Base-by-base conservation (phyloP, 1,284 basidiomycete species). In the Ustilago bromivora region DNA sequence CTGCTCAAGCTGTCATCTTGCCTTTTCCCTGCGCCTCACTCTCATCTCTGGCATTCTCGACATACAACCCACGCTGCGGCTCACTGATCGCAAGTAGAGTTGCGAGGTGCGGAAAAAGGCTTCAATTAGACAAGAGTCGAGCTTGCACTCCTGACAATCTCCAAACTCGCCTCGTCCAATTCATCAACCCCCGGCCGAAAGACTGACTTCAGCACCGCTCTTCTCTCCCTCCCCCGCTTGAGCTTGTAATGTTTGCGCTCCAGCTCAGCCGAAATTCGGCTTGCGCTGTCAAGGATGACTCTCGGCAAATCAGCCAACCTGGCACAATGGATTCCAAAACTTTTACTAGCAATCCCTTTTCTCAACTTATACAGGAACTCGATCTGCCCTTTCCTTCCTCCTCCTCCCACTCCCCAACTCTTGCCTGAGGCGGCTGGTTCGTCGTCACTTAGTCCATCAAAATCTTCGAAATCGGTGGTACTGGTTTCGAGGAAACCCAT, bases 321-420 rank as follows among this genome's bases (percentile, higher is more conserved):
- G 1, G 84, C 85, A 28, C 82, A 82, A 58, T 86, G 77, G n/a
- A 86, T 80, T 15, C 85, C 85, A 32, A 85, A 82, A 35, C 74
- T 77, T 32, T 70, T 71, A 12, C 58, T 66, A 4, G 82, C 82
- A 7, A 82, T 62, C 0, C 85, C 85, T 1, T 17, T 8, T 0
- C 57, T 12, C 4, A 86, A 66, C 49, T 74, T 78, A 72, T 86
- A 86, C 10, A 86, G 70, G 34, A 86, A 86, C 15, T 79, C 66
- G 43, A 86, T 80, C 43, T 46, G n/a, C 23, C 76, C 67, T 23
- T 13, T 28, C 23, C 23, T 62, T 23, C 23, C 67, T 23, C 17
- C 64, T 23, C 23, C 38, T 13, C 40, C 55, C 11, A 55, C 56
- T 2, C 49, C 57, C 13, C 74, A 35, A 28, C 15, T 57, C 17